A percentile compares a stretch with the other conserved stretches of the same genome.
Conservation (phyloP, 2,329 filamentous ascomycete genomes). For the Hymenoscyphus fructigenus region DNA sequence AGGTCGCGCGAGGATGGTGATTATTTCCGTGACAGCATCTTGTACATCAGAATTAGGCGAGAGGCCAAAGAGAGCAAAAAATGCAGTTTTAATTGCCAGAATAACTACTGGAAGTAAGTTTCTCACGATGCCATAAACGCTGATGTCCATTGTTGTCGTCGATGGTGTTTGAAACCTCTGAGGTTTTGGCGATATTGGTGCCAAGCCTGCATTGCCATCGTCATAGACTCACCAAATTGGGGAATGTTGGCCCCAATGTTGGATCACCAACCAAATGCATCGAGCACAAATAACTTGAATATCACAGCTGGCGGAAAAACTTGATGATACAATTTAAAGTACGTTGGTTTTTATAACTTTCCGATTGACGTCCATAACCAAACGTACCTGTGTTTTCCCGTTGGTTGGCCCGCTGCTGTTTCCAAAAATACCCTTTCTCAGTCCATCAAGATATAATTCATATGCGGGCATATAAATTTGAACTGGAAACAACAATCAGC, state of each 20-base stretch:
- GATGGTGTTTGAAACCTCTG: neutral
- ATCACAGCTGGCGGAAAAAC: neutral
- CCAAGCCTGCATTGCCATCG: neutral
- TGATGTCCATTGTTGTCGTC: neutral
- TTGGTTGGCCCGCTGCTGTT: no score
- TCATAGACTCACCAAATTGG: neutral
- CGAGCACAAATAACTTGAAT: neutral
- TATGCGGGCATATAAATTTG: neutral
- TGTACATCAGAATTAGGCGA: neutral
- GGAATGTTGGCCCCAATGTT: no score
- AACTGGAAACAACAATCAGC: neutral
- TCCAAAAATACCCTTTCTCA: neutral
- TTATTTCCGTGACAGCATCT: neutral
- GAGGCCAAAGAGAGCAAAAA: neutral
- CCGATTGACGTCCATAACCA: neutral
- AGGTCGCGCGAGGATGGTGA: neutral
- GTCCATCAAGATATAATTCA: neutral
- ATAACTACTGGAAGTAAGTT: neutral
- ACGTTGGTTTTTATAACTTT: neutral
- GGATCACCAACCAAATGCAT: no score
- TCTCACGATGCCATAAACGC: neutral
- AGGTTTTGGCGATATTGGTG: neutral
- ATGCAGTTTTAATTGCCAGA: neutral
- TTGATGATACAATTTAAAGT: neutral
- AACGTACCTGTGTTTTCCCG: neutral